These are phyloP conservation scores for Boechera retrofracta DNA, from an alignment of 345 rosid genomes.

Conservation along the genomic window DNA sequence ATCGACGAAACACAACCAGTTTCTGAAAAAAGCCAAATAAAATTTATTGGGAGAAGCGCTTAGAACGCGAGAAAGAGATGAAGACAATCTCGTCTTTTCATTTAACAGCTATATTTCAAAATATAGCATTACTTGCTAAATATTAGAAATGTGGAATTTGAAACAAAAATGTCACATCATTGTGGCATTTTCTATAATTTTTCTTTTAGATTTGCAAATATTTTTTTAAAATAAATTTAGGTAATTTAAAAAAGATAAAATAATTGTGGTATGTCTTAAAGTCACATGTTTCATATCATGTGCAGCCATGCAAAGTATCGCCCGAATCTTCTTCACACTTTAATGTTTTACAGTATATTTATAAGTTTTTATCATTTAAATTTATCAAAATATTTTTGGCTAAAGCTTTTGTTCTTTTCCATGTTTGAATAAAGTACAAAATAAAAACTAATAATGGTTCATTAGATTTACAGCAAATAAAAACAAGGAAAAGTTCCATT, in stretches of 20 bases:
- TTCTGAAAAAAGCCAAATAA: too few relatives aligned
- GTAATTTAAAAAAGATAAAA: conserved; percentile 38
- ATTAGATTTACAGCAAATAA: conserved; percentile 28
- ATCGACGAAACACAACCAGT: too few relatives aligned
- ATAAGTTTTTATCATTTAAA: background rate
- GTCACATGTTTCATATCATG: conserved; percentile 48
- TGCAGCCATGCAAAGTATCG: conserved; percentile 44
- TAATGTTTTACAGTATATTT: conserved; percentile 25
- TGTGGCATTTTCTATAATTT: too few relatives aligned
- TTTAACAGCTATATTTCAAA: too few relatives aligned
- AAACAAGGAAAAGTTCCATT: conserved; percentile 30
- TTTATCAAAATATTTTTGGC: conserved; percentile 6
- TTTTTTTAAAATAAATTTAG: background rate
- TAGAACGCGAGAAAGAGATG: too few relatives aligned
- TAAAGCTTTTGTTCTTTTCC: background rate
- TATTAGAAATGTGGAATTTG: too few relatives aligned
- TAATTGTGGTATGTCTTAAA: conserved; percentile 41
- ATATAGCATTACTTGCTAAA: too few relatives aligned
- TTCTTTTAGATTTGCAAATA: background rate
- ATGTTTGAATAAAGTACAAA: conserved; percentile 17
- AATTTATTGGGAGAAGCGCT: too few relatives aligned
- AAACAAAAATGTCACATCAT: too few relatives aligned
- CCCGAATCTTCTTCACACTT: conserved; percentile 48
- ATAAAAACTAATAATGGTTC: background rate
- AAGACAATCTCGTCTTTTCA: too few relatives aligned